These are phyloP conservation scores for Geotrichum australiense DNA, from an alignment of 1,139 yeast genomes.

Conservation along the genomic window DNA sequence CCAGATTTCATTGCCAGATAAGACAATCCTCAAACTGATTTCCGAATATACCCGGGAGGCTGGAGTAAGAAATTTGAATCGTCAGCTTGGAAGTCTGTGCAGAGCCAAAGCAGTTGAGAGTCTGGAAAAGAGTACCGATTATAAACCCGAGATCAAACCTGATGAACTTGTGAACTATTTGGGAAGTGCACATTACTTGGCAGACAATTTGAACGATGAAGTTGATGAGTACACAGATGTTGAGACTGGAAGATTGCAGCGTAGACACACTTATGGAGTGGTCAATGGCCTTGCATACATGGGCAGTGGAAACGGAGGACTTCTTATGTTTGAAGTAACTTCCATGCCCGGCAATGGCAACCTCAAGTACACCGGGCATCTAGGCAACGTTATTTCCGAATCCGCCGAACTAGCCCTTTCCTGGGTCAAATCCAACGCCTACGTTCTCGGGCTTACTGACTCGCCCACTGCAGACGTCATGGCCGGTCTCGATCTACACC, in stretches of 20 bases:
- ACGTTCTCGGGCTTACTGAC: conserved; percentile 33
- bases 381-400: conserved; percentile 79
- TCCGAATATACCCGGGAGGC: conserved; percentile 77
- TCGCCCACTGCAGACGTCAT: conserved; percentile 37
- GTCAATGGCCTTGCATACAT: conserved; percentile 91
- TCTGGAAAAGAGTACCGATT: conserved; percentile 33
- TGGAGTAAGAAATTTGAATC: conserved; percentile 75
- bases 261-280: conserved; percentile 52
- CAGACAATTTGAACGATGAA: conserved; percentile 33
- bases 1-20: conserved; percentile 37
- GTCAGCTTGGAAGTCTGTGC: conserved; percentile 66
- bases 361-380: conserved; percentile 70
- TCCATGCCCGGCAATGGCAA: conserved; percentile 49
- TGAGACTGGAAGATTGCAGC: conserved; percentile 26
- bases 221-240: conserved; percentile 28
- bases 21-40: conserved; percentile 54
- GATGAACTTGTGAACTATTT: conserved; percentile 40
- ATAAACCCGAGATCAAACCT: conserved; percentile 19
- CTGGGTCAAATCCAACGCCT: conserved; percentile 58
- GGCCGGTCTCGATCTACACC: conserved; percentile 57
- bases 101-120: conserved; percentile 80
- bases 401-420: conserved; percentile 75
- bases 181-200: conserved; percentile 40
- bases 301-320: conserved; percentile 83
- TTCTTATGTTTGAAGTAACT: conserved; percentile 72